phyloP scores from a whole-genome alignment of 805 yeast genomes.

The Lipomyces kockii region DNA sequence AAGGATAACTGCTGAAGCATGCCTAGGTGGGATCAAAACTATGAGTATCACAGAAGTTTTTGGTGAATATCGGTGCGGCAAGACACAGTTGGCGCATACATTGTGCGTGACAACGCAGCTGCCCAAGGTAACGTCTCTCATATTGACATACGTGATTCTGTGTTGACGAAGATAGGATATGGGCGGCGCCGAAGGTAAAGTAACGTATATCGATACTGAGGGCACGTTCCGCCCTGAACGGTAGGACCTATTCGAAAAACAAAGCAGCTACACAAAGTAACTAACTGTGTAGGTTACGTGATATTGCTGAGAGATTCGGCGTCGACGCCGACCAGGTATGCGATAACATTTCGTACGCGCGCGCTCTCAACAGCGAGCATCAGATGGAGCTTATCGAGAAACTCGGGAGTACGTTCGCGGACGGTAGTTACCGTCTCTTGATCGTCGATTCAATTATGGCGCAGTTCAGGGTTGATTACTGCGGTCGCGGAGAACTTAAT shows the following conservation, averaged over 20 bases:
- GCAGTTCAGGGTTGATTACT: conserved; percentile 74
- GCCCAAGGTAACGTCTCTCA: conserved; percentile 41
- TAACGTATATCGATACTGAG: conserved; percentile 78
- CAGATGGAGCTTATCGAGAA: conserved; percentile 73
- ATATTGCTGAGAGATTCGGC: conserved; percentile 71
- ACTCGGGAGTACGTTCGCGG: conserved; percentile 67
- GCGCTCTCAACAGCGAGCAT: conserved; percentile 79
- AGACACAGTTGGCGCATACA: conserved; percentile 81
- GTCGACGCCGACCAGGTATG: conserved; percentile 62
- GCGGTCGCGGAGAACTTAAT: conserved; percentile 76
- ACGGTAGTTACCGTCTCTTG: conserved; percentile 66
- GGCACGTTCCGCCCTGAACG: conserved; percentile 78
- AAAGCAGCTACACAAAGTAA: no score
- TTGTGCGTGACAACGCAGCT: conserved; percentile 76
- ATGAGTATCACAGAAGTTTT: conserved; percentile 79
- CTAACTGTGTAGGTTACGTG: conserved; percentile 49
- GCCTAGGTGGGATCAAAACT: conserved; percentile 64
- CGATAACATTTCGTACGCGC: conserved; percentile 73
- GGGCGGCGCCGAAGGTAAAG: conserved; percentile 85
- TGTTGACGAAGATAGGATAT: conserved; percentile 42
- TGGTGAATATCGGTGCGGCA: conserved; percentile 82
- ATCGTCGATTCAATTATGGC: conserved; percentile 79
- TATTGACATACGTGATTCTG: not conserved
- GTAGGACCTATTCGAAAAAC: not conserved
- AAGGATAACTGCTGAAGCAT: not conserved